Conservation (phyloP, 2,329 filamentous ascomycete species). For the Fusarium sacchari region DNA sequence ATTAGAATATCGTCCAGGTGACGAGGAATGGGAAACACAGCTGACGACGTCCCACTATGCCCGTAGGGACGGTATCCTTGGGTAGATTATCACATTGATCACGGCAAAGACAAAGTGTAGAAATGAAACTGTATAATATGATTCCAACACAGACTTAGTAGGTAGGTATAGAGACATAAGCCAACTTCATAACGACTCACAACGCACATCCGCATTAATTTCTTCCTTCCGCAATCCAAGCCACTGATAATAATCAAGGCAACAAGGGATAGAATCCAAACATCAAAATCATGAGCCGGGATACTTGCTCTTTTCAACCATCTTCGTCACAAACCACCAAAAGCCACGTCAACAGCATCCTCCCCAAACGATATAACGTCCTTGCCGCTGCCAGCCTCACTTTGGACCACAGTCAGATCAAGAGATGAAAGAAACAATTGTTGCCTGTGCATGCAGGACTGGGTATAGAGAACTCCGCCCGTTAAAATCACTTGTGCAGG, state of each 20-base stretch:
- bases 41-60: background rate
- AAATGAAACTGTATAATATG: background rate
- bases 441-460: constrained; percentile 18
- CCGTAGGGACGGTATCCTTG: background rate
- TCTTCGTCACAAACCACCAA: constrained; percentile 12
- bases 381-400: constrained; percentile 26
- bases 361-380: background rate
- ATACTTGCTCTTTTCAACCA: constrained; percentile 20
- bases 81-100: background rate
- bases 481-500: background rate
- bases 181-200: constrained; percentile 7
- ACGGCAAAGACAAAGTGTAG: background rate
- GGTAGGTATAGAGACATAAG: background rate
- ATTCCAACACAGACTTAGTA: background rate
- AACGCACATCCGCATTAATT: constrained; percentile 8
- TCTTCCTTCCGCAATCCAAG: background rate
- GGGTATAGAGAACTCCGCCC: constrained; percentile 25
- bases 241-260: background rate
- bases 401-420: constrained; percentile 14
- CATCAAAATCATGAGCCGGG: background rate
- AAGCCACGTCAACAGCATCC: constrained; percentile 16
- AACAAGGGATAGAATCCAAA: background rate
- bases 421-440: constrained; percentile 1
- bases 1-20: background rate
- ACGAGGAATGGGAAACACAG: background rate